Base-by-base conservation (phyloP, 208 protist species). In the Leishmania guyanensis region DNA sequence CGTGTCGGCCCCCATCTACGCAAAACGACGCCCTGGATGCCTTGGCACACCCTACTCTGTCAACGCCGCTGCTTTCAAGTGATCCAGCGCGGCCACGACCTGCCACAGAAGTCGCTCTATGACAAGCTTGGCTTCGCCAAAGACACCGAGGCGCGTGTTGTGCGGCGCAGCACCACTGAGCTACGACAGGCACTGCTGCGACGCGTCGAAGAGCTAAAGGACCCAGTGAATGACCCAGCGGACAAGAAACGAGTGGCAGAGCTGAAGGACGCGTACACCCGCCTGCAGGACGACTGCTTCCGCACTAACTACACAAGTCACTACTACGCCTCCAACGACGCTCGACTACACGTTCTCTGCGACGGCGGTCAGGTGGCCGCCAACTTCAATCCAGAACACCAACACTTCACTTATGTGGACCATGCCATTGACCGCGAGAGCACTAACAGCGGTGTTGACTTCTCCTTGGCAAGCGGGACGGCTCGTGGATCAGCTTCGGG, bases 371-470 rank as follows among this genome's bases (percentile, higher is more conserved):
- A 93, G 53, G 89, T 93, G 16, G 86, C 86, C 5, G 94, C 93
- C 20, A 95, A 95, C 85, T 94, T 89, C 73, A 96, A 97, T 75
- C 93, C 93, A 0, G 91, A 95, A 83, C 92, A 95, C 72, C 94
- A 89, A 70, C 76, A 77, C 2, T 93, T 97, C 78, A 79, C 80
- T 14, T 97, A 92, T 77, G 74, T 94, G 3, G 88, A 97, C 70
- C 92, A 95, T 79, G 79, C 91, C 16, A 78, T 90, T 26, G 84
- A 89, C 50, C 53, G 46, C 46, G 77, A 71, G 26, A 74, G 72
- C 64, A 51, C 48, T 36, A 36, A 33, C 26, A 70, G 74, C 69
- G 62, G 56, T 60, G 69, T 73, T 73, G 69, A 46, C 14, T 9
- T 20, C 22, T 53, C 22, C 46, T 53, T 73, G 43, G 26, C 69